These are phyloP conservation scores for Botrytis galanthina DNA, from an alignment of 2,329 filamentous ascomycete genomes.

Conservation along the genomic window DNA sequence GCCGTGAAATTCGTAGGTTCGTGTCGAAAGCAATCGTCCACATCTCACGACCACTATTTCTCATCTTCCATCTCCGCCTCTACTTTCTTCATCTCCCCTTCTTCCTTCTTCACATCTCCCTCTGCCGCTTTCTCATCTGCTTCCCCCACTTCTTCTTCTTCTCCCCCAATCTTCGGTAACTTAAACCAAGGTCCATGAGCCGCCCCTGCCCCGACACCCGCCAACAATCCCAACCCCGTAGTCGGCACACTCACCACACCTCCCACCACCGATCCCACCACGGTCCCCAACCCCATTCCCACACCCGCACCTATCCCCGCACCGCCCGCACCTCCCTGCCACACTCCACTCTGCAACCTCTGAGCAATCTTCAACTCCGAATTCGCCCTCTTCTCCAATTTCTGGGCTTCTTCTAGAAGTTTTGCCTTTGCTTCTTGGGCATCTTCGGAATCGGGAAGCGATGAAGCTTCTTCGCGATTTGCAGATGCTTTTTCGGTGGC, in stretches of 20 bases:
- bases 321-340: conserved; percentile 31
- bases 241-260: conserved; percentile 28
- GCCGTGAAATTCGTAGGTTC: conserved; percentile 8
- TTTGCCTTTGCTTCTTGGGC: conserved; percentile 26
- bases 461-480: conserved; percentile 18
- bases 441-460: conserved; percentile 18
- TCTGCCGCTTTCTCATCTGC: conserved; percentile 17
- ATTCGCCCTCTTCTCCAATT: conserved; percentile 26
- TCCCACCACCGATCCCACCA: conserved; percentile 25
- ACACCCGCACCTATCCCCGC: conserved; percentile 30
- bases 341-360: conserved; percentile 33
- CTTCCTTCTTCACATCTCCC: neutral
- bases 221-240: conserved; percentile 27
- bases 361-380: conserved; percentile 70
- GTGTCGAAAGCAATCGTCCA: neutral
- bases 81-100: conserved; percentile 18
- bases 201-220: conserved; percentile 26
- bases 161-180: conserved; percentile 18
- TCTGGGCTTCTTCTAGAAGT: conserved; percentile 25
- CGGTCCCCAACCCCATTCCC: conserved; percentile 26
- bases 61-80: neutral
- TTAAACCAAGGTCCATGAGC: conserved; percentile 33
- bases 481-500: conserved; percentile 19
- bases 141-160: conserved; percentile 15
- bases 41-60: neutral